Percentiles rank a stretch among this genome's conserved stretches.
Conservation (phyloP, 2,329 filamentous ascomycete species). For the Colletotrichum sp. region DNA sequence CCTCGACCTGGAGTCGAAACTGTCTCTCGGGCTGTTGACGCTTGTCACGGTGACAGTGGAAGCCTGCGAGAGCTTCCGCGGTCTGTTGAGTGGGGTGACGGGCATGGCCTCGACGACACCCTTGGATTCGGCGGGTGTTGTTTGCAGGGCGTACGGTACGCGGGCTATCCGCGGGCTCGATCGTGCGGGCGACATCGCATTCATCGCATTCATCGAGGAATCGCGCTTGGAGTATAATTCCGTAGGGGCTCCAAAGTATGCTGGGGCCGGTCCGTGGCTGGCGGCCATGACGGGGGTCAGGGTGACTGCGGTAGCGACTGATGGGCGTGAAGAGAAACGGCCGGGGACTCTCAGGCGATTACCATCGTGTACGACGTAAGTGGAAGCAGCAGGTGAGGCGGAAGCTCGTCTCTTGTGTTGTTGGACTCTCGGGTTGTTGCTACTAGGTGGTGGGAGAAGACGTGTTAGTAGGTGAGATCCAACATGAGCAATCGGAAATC, state of each 20-base stretch:
- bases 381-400: conserved; percentile 17
- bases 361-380: conserved; percentile 15
- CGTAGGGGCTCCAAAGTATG: conserved; percentile 19
- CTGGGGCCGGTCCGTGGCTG: conserved; percentile 15
- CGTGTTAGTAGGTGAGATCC: not conserved
- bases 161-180: not conserved
- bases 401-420: conserved; percentile 22
- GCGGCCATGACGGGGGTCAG: conserved; percentile 6
- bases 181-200: not conserved
- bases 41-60: conserved; percentile 28
- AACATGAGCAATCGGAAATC: not conserved
- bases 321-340: conserved; percentile 5
- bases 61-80: conserved; percentile 38
- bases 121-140: conserved; percentile 24
- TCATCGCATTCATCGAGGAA: not conserved
- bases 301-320: not conserved
- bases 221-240: conserved; percentile 19
- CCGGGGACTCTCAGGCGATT: conserved; percentile 16
- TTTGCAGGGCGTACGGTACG: conserved; percentile 27
- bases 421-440: conserved; percentile 4
- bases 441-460: conserved; percentile 6
- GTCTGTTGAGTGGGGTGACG: conserved; percentile 35
- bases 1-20: conserved; percentile 27
- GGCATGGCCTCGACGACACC: conserved; percentile 23
- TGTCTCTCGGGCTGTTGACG: conserved; percentile 33